Base-by-base conservation (phyloP, 148 eudicot species). In the Diospyros kaki region DNA sequence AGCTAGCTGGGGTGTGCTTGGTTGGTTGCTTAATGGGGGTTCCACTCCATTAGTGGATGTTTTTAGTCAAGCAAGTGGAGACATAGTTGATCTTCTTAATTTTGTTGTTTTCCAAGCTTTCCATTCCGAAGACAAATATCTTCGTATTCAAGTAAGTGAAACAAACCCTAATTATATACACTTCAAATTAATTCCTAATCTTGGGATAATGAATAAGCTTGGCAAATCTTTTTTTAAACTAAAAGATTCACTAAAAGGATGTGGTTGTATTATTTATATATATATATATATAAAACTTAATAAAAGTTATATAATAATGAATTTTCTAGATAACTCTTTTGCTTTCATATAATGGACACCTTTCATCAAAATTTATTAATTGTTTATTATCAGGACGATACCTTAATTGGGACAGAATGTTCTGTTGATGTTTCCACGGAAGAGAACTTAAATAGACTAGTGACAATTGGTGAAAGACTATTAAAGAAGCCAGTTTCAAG, bases 391-490 rank as follows among this genome's bases (percentile, higher is more conserved):
- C 77, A 89, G 91, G 89, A 86, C 15, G 89, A 86, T 44, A 80
- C 81, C 6, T 79, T 88, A 45, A 76, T 73, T 0, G 91, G 88
- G n/a, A 55, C 60, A 6, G 67, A 66, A 3, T 52, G 84, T 3
- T 81, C 90, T 2, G 71, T 76, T 0, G 94, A 90, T 74, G 71
- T 80, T 15, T 17, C 87, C 28, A 88, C 92, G 3, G 55, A 80
- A 50, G 80, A 86, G 51, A 90, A 85, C 58, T 58, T 90, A 81
- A 65, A 76, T 40, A 72, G 76, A 12, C 86, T 88, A 3, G 90
- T 81, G 5, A 65, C 77, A 65, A 82, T 81, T 8, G 95, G 84
- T 1, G 77, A 84, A 54, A 74, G 50, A 0, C 61, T 88, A 64
- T 67, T 90, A 28, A 75, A 83, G 39, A 81, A 82, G 74, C 89